phyloP scores from a whole-genome alignment of 805 yeast species.

The Starmerella bombicola region DNA sequence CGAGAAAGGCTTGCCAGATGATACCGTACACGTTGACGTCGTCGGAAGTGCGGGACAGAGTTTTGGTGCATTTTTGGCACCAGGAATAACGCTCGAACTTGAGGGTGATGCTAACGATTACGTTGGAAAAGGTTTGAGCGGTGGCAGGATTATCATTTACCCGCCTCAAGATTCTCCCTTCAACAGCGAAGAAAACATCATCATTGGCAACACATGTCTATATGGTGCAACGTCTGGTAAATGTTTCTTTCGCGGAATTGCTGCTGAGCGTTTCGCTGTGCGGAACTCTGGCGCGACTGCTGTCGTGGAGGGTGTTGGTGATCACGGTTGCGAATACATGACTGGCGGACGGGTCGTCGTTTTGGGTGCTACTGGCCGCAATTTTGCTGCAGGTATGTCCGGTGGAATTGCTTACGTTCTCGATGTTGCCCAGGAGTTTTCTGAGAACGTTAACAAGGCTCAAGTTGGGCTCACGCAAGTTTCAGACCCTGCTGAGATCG shows the following conservation, averaged over 20 bases:
- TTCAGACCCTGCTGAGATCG: conserved; percentile 82
- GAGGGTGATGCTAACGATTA: conserved; percentile 98
- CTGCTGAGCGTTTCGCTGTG: conserved; percentile 96
- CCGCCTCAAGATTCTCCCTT: conserved; percentile 77
- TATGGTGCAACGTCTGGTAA: conserved; percentile 96
- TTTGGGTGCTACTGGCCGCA: conserved; percentile 80
- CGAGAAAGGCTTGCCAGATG: conserved; percentile 85
- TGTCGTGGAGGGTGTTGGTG: conserved; percentile 95
- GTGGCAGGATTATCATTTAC: conserved; percentile 83
- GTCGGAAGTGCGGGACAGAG: conserved; percentile 96
- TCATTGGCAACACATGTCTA: conserved; percentile 93
- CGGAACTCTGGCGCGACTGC: conserved; percentile 98
- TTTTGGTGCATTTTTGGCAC: conserved; percentile 93
- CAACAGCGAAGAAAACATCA: conserved; percentile 91
- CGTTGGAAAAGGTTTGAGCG: conserved; percentile 93
- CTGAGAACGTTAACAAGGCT: conserved; percentile 62
- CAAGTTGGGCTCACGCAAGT: conserved; percentile 69
- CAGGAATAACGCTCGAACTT: conserved; percentile 87
- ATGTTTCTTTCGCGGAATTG: conserved; percentile 90
- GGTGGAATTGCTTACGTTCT: conserved; percentile 98
- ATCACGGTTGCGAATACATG: conserved; percentile 98
- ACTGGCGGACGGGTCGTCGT: conserved; percentile 97
- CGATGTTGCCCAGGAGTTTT: conserved; percentile 88
- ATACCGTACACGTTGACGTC: conserved; percentile 85
- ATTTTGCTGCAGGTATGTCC: conserved; percentile 96